Percentiles rank a stretch among this genome's conserved stretches.
Conservation (phyloP, 441 rosid genomes). For the Iberis amara region DNA sequence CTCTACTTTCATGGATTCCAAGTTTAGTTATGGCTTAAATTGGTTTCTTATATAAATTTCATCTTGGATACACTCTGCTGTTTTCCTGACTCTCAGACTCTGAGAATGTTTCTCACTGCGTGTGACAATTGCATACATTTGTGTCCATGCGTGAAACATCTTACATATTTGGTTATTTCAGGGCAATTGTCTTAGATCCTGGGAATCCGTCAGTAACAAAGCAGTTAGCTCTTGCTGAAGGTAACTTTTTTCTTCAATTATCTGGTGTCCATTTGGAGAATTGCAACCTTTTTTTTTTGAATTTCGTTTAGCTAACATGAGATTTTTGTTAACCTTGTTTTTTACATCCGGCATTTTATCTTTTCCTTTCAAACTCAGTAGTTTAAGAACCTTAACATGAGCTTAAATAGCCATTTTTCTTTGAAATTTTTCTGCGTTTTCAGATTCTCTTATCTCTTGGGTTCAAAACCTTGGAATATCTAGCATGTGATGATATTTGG, state of each 20-base stretch:
- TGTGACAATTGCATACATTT: slow-evolving; percentile 10
- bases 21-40: slow-evolving; percentile 17
- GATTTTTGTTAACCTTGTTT: slow-evolving; percentile 20
- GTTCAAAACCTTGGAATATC: slow-evolving; percentile 16
- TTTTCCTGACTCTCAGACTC: slow-evolving; percentile 8
- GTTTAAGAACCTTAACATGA: slow-evolving; percentile 6
- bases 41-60: slow-evolving; percentile 4
- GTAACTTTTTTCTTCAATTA: slow-evolving; percentile 40
- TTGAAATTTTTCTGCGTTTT: slow-evolving; percentile 20
- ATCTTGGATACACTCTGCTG: slow-evolving; percentile 10
- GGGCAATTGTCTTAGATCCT: slow-evolving; percentile 87
- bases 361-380: slow-evolving; percentile 17
- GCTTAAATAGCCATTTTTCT: slow-evolving; percentile 4
- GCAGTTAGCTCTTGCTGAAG: slow-evolving; percentile 76
- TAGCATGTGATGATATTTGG: slow-evolving; percentile 10
- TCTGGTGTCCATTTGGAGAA: slow-evolving; percentile 3
- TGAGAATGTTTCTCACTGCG: slow-evolving; percentile 9
- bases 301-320: slow-evolving; percentile 10
- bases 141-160: slow-evolving; percentile 19
- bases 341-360: slow-evolving; percentile 11
- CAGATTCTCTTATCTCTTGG: slow-evolving; percentile 19
- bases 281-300: slow-evolving; percentile 14
- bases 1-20: slow-evolving; percentile 19
- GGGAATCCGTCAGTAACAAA: slow-evolving; percentile 77
- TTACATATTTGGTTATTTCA: slow-evolving; percentile 37